Conservation (phyloP, 768 basidiomycete species). For the Termitomyces sp. region DNA sequence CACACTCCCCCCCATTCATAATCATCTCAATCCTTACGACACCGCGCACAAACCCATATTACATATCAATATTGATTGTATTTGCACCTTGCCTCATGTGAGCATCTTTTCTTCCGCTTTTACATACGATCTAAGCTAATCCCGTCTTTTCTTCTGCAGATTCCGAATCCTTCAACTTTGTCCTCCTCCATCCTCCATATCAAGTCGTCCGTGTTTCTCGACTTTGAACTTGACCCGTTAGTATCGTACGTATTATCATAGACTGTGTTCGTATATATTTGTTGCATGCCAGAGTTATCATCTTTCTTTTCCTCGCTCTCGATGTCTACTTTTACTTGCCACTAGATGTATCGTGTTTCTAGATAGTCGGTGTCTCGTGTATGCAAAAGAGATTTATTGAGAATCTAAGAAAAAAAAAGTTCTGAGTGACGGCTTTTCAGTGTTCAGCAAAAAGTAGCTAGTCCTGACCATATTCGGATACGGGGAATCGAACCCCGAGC, state of each 20-base stretch:
- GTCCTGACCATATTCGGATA: constrained; percentile 34
- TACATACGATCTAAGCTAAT: neutral
- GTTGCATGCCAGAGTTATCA: neutral
- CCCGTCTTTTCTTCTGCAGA: neutral
- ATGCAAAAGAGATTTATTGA: neutral
- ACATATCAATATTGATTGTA: neutral
- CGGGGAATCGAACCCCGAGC: constrained; percentile 60
- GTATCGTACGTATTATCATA: neutral
- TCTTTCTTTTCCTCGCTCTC: neutral
- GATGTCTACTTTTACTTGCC: neutral
- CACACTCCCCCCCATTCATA: neutral
- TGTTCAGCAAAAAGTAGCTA: too few relatives aligned
- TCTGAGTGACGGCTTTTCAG: too few relatives aligned
- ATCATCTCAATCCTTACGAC: neutral
- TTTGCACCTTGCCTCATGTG: neutral
- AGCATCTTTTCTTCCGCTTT: neutral
- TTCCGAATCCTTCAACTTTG: neutral
- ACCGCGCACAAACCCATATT: neutral
- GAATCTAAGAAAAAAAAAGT: too few relatives aligned
- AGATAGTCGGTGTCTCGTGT: neutral
- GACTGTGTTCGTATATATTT: neutral
- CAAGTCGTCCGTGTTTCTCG: neutral
- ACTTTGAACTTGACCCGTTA: neutral
- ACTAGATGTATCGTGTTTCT: neutral
- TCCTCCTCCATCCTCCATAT: neutral